phyloP scores from a whole-genome alignment of 1,284 basidiomycete genomes.

The Moesziomyces globuligerus region DNA sequence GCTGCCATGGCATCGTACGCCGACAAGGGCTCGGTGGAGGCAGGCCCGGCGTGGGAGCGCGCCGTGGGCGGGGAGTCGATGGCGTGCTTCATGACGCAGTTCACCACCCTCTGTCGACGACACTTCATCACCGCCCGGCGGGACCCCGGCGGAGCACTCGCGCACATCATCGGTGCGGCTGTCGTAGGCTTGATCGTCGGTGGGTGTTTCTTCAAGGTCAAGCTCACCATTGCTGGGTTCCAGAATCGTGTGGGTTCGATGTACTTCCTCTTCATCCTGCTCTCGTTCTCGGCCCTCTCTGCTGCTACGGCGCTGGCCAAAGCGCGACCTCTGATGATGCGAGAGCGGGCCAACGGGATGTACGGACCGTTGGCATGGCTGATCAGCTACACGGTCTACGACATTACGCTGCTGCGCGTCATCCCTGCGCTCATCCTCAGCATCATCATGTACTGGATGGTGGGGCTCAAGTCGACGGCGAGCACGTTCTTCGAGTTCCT shows the following conservation, averaged over 20 bases:
- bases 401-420: constrained; percentile 46
- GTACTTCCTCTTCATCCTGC: constrained; percentile 55
- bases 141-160: constrained; percentile 45
- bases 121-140: constrained; percentile 45
- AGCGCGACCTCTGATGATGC: constrained; percentile 51
- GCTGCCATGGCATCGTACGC: not conserved
- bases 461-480: constrained; percentile 45
- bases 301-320: constrained; percentile 38
- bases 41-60: constrained; percentile 32
- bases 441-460: constrained; percentile 55
- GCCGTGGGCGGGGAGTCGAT: constrained; percentile 16
- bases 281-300: constrained; percentile 47
- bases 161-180: constrained; percentile 47
- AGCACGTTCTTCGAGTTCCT: constrained; percentile 55
- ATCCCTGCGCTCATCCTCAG: constrained; percentile 40
- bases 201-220: constrained; percentile 57
- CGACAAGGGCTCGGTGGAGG: constrained; percentile 3
- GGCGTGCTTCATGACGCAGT: constrained; percentile 53
- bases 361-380: constrained; percentile 53
- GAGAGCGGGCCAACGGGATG: constrained; percentile 55
- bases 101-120: constrained; percentile 35
- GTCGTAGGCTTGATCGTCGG: constrained; percentile 53
- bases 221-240: constrained; percentile 53
- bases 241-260: constrained; percentile 60
- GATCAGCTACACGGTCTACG: constrained; percentile 48